Conservation (phyloP, 2,329 filamentous ascomycete genomes). For the Tolypocladium sp. region DNA sequence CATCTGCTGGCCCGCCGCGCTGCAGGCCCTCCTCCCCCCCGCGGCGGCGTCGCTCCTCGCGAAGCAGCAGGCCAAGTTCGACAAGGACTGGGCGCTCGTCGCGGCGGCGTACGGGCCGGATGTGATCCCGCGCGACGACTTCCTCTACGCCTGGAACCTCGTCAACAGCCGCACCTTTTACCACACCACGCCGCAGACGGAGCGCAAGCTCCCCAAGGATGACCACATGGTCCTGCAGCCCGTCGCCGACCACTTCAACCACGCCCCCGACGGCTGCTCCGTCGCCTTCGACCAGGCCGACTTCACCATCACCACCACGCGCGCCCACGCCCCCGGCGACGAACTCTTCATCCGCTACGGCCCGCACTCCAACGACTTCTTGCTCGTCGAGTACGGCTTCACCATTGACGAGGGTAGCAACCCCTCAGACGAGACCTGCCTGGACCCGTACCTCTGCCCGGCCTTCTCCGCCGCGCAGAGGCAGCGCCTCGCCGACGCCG, state of each 20-base stretch:
- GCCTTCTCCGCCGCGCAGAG: conserved; percentile 23
- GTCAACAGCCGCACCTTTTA: conserved; percentile 57
- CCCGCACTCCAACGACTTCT: conserved; percentile 58
- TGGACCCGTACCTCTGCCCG: conserved; percentile 38
- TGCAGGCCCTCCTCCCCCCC: conserved; percentile 35
- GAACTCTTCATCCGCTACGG: conserved; percentile 65
- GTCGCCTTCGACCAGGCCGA: conserved; percentile 40
- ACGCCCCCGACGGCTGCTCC: conserved; percentile 38
- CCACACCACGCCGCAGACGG: conserved; percentile 37
- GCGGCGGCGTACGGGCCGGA: conserved; percentile 13
- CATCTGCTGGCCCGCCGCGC: conserved; percentile 33
- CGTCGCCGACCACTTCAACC: conserved; percentile 65
- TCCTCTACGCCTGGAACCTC: conserved; percentile 47
- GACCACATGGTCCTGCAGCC: conserved; percentile 64
- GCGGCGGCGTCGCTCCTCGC: conserved; percentile 33
- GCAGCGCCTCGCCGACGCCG: conserved; percentile 29
- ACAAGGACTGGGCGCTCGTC: conserved; percentile 29
- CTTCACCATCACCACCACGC: conserved; percentile 45
- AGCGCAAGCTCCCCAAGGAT: conserved; percentile 28
- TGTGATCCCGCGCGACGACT: conserved; percentile 27
- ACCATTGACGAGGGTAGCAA: conserved; percentile 34
- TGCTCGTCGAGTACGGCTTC: conserved; percentile 59
- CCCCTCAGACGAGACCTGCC: conserved; percentile 38
- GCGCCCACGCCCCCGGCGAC: conserved; percentile 43
- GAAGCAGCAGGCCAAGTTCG: conserved; percentile 40